Evolutionary conservation across 2,329 filamentous ascomycete genomes (phyloP), one percentile per base, ranked within the genome.

Genomic region (Penicillium italicum): DNA sequence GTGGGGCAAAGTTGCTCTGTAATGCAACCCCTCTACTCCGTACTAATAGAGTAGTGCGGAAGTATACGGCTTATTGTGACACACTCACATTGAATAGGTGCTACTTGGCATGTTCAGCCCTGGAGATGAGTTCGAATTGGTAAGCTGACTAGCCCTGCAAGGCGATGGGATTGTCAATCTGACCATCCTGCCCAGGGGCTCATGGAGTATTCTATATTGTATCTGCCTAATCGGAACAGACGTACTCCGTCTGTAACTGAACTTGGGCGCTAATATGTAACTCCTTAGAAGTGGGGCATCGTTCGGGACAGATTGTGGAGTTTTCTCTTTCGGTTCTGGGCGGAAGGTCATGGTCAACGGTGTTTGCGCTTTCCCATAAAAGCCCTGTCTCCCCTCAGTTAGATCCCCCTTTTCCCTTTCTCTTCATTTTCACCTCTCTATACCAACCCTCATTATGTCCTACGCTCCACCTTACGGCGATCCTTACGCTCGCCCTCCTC

Each of bases 401-500:
- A 7, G 10, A n/a, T 24, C 8, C 9, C 7, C 41, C 24, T 37
- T 40, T 24, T 12, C 9, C 7, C 41, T 26, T 37, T 40, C 18
- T 48, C 38, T 55, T 46, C 38, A 36, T 24, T 34, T 45, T 43
- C 6, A 30, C 12, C 41, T 18, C 42, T 16, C 20, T 38, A 30
- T 20, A 26, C 9, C 31, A 14, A 28, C 40, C 20, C 20, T 31
- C 51, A 57, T 38, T 26, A 67, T 66, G 65, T 56, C 62, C 28
- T 68, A 64, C 63, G 50, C 46, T 33, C 47, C 43, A 14, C 41
- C 53, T 45, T 66, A 62, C 50, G 58, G 54, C 26, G 56, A 57
- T 14, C 61, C 62, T 16, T 67, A 65, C 38, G 56, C 59, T 11
- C 65, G 64, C 24, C 66, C 66, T 22, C 66, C 65, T 10, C 53